Evolutionary conservation across 73 alveolate species (phyloP).

Genomic region (Symbiodinium pilosum): DNA sequence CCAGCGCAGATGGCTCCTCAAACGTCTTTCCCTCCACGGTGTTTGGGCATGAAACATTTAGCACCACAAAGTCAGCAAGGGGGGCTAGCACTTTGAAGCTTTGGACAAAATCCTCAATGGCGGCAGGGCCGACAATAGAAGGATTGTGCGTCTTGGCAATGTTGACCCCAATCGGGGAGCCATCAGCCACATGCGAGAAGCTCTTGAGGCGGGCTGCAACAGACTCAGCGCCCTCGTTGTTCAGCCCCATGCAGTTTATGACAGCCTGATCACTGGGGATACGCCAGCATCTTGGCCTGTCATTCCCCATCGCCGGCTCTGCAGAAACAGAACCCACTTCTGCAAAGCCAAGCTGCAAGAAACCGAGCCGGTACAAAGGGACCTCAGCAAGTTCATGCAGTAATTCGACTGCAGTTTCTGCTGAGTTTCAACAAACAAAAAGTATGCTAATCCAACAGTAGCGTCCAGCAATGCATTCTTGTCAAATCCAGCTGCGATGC

Average conservation of each 20-base stretch:
- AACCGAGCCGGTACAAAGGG: constrained; percentile 63
- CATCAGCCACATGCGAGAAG: background rate
- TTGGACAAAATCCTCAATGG: constrained; percentile 52
- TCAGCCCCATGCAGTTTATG: constrained; percentile 85
- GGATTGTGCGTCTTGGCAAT: constrained; percentile 94
- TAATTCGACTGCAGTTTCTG: background rate
- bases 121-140: constrained; percentile 32
- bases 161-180: constrained; percentile 39
- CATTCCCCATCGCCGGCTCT: constrained; percentile 67
- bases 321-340: constrained; percentile 78
- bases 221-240: constrained; percentile 82
- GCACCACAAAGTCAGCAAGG: constrained; percentile 85
- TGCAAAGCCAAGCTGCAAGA: constrained; percentile 63
- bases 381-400: background rate
- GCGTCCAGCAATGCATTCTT: constrained; percentile 71
- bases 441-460: background rate
- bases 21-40: constrained; percentile 94
- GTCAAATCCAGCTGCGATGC: constrained; percentile 90
- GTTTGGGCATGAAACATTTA: constrained; percentile 92
- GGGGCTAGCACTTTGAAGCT: constrained; percentile 41
- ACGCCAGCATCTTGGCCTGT: constrained; percentile 83
- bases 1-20: constrained; percentile 75
- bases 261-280: constrained; percentile 69
- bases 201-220: constrained; percentile 22
- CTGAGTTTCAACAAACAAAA: background rate